Percentiles rank a stretch among this genome's conserved stretches.
Evolutionary conservation across 106 monocot species (phyloP).

Genomic region (Dactylorhiza incarnata): DNA sequence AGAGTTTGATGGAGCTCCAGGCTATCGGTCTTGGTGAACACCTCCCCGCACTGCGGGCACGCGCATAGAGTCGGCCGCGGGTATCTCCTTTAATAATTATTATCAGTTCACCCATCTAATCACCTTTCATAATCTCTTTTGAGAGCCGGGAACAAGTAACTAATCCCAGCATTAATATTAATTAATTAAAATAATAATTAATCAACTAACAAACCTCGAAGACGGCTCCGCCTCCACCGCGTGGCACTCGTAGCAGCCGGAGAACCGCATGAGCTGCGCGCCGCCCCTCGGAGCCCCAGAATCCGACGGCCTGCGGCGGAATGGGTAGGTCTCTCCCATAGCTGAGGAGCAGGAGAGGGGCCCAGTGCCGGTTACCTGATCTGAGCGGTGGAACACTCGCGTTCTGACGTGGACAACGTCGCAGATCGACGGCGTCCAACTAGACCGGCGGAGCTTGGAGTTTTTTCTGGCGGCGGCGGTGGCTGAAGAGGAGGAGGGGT

Average conservation of each 20-base stretch:
- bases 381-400: constrained; percentile 34
- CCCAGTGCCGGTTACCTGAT: constrained; percentile 10
- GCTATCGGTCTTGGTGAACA: constrained; percentile 77
- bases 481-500: constrained; percentile 20
- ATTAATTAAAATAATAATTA: not conserved
- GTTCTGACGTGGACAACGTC: constrained; percentile 46
- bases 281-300: constrained; percentile 13
- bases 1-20: constrained; percentile 70
- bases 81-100: constrained; percentile 43
- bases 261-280: constrained; percentile 45
- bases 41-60: constrained; percentile 80
- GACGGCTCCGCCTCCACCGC: constrained; percentile 44
- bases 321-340: constrained; percentile 16
- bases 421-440: constrained; percentile 60
- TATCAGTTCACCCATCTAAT: no score
- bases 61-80: constrained; percentile 56
- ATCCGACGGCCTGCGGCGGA: constrained; percentile 6
- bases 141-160: no score
- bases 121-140: no score
- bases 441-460: constrained; percentile 16
- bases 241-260: constrained; percentile 96
- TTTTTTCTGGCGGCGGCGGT: constrained; percentile 10
- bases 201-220: constrained; percentile 28
- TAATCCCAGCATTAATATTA: not conserved
- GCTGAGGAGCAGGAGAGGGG: not conserved